Conservation (phyloP, 1,284 basidiomycete genomes). For the Farysia itapuensis region DNA sequence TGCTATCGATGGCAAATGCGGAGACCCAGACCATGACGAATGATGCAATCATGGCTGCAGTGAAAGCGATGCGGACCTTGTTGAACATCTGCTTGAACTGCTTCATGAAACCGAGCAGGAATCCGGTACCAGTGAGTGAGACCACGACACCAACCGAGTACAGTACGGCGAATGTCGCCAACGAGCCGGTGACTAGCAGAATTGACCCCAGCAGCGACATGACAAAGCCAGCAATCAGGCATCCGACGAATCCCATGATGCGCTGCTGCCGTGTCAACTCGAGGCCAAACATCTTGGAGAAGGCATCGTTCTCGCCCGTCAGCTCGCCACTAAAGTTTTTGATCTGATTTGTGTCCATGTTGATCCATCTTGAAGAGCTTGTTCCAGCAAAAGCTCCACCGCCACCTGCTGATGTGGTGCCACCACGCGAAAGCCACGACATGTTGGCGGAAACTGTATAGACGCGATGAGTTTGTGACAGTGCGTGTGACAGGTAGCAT, state of each 20-base stretch:
- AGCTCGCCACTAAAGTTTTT: slow-evolving; percentile 48
- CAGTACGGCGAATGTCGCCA: slow-evolving; percentile 78
- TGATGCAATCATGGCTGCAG: slow-evolving; percentile 71
- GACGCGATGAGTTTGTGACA: too few species aligned
- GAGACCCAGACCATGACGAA: slow-evolving; percentile 54
- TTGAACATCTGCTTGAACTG: slow-evolving; percentile 78
- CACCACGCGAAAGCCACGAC: slow-evolving; percentile 27
- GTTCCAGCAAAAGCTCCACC: slow-evolving; percentile 19
- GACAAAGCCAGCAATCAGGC: slow-evolving; percentile 62
- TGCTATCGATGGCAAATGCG: slow-evolving; percentile 43
- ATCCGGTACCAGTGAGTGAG: slow-evolving; percentile 70
- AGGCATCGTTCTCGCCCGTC: slow-evolving; percentile 50
- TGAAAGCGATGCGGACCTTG: slow-evolving; percentile 80
- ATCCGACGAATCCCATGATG: slow-evolving; percentile 48
- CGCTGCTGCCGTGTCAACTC: slow-evolving; percentile 51
- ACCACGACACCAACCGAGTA: slow-evolving; percentile 81
- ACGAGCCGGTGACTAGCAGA: slow-evolving; percentile 72
- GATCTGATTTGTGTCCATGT: slow-evolving; percentile 47
- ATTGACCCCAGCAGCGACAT: slow-evolving; percentile 79
- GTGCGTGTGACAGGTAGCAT: too few species aligned
- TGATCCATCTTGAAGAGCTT: slow-evolving; percentile 44
- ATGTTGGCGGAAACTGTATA: too few species aligned
- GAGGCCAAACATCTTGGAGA: slow-evolving; percentile 44
- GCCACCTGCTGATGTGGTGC: slow-evolving; percentile 3
- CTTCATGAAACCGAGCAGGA: slow-evolving; percentile 45